These are phyloP conservation scores for Ustilago trichophora DNA, from an alignment of 1,284 basidiomycete genomes.

Conservation along the genomic window DNA sequence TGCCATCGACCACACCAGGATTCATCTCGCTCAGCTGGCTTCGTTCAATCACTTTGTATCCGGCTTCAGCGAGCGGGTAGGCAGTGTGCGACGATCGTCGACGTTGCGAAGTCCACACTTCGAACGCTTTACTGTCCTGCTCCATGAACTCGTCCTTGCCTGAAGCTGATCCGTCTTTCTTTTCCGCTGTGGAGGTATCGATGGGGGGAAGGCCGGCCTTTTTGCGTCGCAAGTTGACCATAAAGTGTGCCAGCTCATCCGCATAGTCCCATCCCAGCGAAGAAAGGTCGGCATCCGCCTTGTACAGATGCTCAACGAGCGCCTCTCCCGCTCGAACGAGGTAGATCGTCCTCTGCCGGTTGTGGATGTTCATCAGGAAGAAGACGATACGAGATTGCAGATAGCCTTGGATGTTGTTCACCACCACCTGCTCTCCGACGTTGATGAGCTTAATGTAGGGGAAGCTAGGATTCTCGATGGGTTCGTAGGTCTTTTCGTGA, in stretches of 20 bases:
- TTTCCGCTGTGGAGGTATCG: not conserved
- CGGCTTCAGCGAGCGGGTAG: constrained; percentile 83
- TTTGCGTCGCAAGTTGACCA: constrained; percentile 57
- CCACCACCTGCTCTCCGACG: constrained; percentile 72
- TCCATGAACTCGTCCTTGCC: constrained; percentile 32
- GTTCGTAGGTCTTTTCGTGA: constrained; percentile 87
- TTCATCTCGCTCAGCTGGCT: constrained; percentile 98
- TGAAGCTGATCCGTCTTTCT: not conserved
- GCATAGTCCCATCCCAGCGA: constrained; percentile 95
- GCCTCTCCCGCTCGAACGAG: constrained; percentile 65
- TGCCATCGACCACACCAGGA: constrained; percentile 81
- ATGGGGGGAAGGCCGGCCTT: constrained; percentile 32
- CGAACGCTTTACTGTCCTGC: constrained; percentile 34
- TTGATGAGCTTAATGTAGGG: constrained; percentile 97
- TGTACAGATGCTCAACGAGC: constrained; percentile 97
- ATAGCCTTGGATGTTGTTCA: constrained; percentile 84
- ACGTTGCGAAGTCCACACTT: constrained; percentile 97
- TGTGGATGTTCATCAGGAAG: constrained; percentile 98
- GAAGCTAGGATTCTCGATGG: constrained; percentile 76
- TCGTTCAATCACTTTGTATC: constrained; percentile 82
- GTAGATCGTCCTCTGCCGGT: constrained; percentile 81
- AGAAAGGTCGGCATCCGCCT: constrained; percentile 95
- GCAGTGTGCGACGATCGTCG: constrained; percentile 92
- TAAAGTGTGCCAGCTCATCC: constrained; percentile 70
- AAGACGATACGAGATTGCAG: constrained; percentile 89